Percentiles rank a stretch among this genome's conserved stretches.
Evolutionary conservation across 2,329 filamentous ascomycete genomes (phyloP).

Genomic region (Microsporum ferrugineum): DNA sequence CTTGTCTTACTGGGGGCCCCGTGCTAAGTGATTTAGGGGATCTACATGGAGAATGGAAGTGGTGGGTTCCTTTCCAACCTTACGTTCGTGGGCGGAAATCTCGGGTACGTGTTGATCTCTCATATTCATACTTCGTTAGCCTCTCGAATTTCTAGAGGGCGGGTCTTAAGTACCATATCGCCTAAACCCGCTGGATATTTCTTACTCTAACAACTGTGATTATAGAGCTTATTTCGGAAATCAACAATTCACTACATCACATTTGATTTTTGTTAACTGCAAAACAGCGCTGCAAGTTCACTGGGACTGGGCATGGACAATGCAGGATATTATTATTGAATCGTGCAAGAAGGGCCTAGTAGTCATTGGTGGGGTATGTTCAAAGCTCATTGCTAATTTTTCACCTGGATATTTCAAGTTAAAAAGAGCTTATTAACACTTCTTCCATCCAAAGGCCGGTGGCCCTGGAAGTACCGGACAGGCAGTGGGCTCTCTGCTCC

Average conservation of each 20-base stretch:
- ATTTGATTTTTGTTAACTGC: slow-evolving; percentile 41
- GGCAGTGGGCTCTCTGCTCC: slow-evolving; percentile 42
- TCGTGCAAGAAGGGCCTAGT: slow-evolving; percentile 43
- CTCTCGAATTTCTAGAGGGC: too few relatives aligned
- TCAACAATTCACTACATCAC: slow-evolving; percentile 51
- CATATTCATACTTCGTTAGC: neutral
- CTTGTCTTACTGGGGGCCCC: neutral
- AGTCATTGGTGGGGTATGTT: slow-evolving; percentile 25
- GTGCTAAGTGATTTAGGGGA: slow-evolving; percentile 8
- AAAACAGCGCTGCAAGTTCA: slow-evolving; percentile 44
- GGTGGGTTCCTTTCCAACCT: slow-evolving; percentile 50
- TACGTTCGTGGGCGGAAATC: slow-evolving; percentile 47
- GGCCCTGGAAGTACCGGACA: slow-evolving; percentile 30
- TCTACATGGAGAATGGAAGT: slow-evolving; percentile 31
- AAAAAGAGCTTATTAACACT: too few relatives aligned
- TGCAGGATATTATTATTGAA: slow-evolving; percentile 39
- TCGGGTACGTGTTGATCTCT: slow-evolving; percentile 31
- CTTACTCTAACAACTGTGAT: neutral
- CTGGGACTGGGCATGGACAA: slow-evolving; percentile 50
- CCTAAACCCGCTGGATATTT: too few relatives aligned
- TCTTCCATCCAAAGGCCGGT: slow-evolving; percentile 16
- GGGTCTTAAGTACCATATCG: too few relatives aligned
- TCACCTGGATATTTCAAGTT: too few relatives aligned
- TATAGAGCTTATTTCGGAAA: slow-evolving; percentile 36
- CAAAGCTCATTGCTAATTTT: too few relatives aligned